Conservation (phyloP, 2,329 filamentous ascomycete genomes). For the Aureobasidium pullulans region DNA sequence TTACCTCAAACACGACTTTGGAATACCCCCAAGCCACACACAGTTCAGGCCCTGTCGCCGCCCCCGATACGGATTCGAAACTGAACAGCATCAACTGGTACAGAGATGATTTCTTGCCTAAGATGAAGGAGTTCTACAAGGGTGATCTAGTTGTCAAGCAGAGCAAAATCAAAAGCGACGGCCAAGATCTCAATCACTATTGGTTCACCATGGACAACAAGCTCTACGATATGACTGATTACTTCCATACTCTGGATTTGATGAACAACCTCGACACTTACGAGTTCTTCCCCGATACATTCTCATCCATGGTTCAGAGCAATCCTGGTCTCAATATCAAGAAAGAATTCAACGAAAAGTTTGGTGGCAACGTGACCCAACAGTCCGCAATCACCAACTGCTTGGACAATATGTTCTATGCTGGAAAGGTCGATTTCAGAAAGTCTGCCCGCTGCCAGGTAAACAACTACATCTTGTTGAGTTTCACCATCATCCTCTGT, state of each 20-base stretch:
- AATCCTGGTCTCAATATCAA: slow-evolving; percentile 79
- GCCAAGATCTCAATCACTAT: slow-evolving; percentile 57
- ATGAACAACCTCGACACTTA: slow-evolving; percentile 49
- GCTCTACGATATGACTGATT: slow-evolving; percentile 87
- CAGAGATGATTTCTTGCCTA: slow-evolving; percentile 60
- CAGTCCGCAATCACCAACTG: slow-evolving; percentile 62
- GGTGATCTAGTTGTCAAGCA: slow-evolving; percentile 71
- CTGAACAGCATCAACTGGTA: slow-evolving; percentile 71
- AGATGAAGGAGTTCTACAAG: slow-evolving; percentile 79
- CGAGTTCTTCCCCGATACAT: slow-evolving; percentile 61
- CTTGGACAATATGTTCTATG: slow-evolving; percentile 74
- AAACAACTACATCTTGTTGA: slow-evolving; percentile 85
- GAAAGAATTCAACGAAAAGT: slow-evolving; percentile 47
- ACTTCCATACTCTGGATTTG: slow-evolving; percentile 68
- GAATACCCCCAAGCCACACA: slow-evolving; percentile 48
- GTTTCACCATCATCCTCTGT: slow-evolving; percentile 79
- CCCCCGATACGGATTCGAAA: slow-evolving; percentile 49
- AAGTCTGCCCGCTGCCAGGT: slow-evolving; percentile 66
- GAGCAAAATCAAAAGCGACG: slow-evolving; percentile 55
- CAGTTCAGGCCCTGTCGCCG: slow-evolving; percentile 55
- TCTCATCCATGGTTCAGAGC: slow-evolving; percentile 62
- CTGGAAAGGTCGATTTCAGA: slow-evolving; percentile 80
- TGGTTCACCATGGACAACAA: slow-evolving; percentile 74
- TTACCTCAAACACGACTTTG: slow-evolving; percentile 60
- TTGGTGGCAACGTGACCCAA: slow-evolving; percentile 23